Base-by-base conservation (phyloP, 2,329 filamentous ascomycete species). In the Alternaria postmessia region DNA sequence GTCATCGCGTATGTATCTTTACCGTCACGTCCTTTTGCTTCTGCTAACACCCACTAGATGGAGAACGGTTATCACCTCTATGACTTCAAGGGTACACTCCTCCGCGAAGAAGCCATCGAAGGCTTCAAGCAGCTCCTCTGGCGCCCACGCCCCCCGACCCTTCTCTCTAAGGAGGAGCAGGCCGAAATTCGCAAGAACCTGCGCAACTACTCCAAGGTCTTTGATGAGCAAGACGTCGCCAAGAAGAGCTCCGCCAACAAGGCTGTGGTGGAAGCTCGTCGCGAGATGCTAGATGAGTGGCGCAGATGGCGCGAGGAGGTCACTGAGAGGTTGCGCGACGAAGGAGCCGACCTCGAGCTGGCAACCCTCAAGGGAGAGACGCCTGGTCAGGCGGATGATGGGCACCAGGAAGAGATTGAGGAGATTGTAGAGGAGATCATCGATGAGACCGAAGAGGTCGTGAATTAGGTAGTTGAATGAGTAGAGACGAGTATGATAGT, bases 11-110 rank as follows among this genome's bases (percentile, higher is more conserved):
- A 90, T 84, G 92, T 72, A 48, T 34, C 69, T 92, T 57, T 20
- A 69, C n/a, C 14, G 39, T 34, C 16, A 54, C 39, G 24, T 36
- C 51, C 20, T 30, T 7, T 26, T 56, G 46, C 32, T 48, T 39
- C 34, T 59, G 44, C 66, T 73, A 63, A 72, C 59, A 55, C 46
- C 32, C 34, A 34, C 49, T 75, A 97, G 92, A 97, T 98, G 93
- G 95, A 99, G 85, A 99, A 98, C 79, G 95, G 95, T 66, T 99
- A 97, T 85, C 94, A 98, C 80, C 84, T 99, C 63, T 98, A 97
- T 86, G 94, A 96, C 78, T 99, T 99, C 87, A 91, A 89, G 79
- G 96, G 95, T 66, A 90, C 91, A 72, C 87, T 91, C 55, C 88
- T 99, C 55, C 90, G 93, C 60, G 96, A 99, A 82, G 92, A 97